phyloP scores from a whole-genome alignment of 495 filamentous ascomycete species.

The Aspergillus sparsus region DNA sequence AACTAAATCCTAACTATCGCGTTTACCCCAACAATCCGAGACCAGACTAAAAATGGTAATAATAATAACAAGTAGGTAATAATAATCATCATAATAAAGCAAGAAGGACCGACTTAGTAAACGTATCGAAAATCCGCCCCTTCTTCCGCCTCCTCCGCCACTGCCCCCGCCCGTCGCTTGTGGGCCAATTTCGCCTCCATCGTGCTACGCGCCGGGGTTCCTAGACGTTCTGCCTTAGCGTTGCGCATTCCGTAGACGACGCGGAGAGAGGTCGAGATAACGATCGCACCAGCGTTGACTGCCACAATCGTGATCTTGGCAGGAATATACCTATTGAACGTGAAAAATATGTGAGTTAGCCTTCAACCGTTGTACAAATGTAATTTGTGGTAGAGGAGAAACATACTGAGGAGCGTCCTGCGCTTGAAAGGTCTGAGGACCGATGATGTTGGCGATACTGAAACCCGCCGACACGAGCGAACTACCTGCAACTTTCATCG shows the following conservation, averaged over 20 bases:
- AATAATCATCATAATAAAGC: too few species aligned
- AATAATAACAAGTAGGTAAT: too few species aligned
- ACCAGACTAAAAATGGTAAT: too few species aligned
- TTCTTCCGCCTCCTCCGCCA: conserved; percentile 20
- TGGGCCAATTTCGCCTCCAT: conserved; percentile 21
- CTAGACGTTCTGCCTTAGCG: conserved; percentile 23
- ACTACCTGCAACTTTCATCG: conserved; percentile 40
- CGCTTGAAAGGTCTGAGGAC: conserved; percentile 57
- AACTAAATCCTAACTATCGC: not conserved
- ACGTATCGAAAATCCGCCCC: conserved; percentile 33
- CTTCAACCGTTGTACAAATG: not conserved
- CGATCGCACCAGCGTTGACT: conserved; percentile 43
- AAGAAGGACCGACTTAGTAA: conserved; percentile 14
- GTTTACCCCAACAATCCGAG: not conserved
- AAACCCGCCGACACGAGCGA: conserved; percentile 48
- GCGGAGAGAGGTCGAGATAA: conserved; percentile 41
- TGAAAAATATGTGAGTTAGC: not conserved
- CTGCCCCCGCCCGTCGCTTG: conserved; percentile 15
- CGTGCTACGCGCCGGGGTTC: conserved; percentile 22
- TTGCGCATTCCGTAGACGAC: conserved; percentile 41
- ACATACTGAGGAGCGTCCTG: conserved; percentile 48
- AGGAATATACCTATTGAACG: conserved; percentile 38
- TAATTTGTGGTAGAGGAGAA: too few species aligned
- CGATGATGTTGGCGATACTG: conserved; percentile 59
- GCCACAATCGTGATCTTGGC: conserved; percentile 62